Percentiles rank a stretch among this genome's conserved stretches.
Conservation (phyloP, 306 rosid genomes). For the Cucumis cinereus region DNA sequence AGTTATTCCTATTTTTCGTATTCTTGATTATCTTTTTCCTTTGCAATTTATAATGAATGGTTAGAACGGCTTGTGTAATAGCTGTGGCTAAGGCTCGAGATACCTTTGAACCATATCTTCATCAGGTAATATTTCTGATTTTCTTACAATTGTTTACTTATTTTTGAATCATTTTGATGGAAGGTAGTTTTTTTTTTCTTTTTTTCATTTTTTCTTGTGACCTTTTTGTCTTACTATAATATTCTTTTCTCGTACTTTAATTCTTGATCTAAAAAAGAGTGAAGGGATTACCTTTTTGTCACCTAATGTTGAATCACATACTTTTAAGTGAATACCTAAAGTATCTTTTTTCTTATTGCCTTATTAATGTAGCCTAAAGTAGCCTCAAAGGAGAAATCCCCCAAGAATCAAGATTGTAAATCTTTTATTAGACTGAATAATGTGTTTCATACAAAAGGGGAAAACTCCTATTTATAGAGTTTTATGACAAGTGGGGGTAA, state of each 20-base stretch:
- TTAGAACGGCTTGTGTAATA: constrained; percentile 96
- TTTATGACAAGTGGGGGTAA: too few species aligned
- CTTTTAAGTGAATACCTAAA: not conserved
- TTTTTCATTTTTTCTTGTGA: not conserved
- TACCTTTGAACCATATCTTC: constrained; percentile 91
- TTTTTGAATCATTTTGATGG: not conserved
- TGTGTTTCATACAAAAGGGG: too few species aligned
- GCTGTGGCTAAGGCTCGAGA: constrained; percentile 97
- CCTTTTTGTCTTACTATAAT: not conserved
- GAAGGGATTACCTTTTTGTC: not conserved
- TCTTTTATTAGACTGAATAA: too few species aligned
- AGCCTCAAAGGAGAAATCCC: too few species aligned
- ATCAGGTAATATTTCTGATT: constrained; percentile 47
- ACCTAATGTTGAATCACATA: not conserved
- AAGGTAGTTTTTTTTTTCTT: not conserved
- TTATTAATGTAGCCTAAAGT: too few species aligned
- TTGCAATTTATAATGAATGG: constrained; percentile 9
- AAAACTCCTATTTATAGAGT: too few species aligned
- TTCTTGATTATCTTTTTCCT: not conserved
- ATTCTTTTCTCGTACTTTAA: not conserved
- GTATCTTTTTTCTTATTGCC: not conserved
- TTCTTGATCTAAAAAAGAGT: not conserved
- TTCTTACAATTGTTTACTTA: not conserved
- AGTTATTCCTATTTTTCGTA: not conserved
- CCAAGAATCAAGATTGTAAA: too few species aligned